Evolutionary conservation across 805 yeast species (phyloP).

Genomic region (Saccharomycopsis guyanensis): DNA sequence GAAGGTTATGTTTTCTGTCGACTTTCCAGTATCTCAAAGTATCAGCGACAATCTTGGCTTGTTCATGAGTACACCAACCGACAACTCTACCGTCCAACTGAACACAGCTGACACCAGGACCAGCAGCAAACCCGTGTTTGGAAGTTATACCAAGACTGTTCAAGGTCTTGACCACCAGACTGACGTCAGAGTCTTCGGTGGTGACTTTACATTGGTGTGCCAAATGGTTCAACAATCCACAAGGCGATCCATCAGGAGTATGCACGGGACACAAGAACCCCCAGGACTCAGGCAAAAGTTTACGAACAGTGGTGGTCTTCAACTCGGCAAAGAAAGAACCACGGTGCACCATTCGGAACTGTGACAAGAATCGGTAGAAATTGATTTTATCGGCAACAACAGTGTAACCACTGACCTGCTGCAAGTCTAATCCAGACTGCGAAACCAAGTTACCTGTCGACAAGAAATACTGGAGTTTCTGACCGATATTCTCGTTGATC

Average conservation of each 20-base stretch:
- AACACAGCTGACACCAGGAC: slow-evolving; percentile 82
- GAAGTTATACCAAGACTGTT: slow-evolving; percentile 75
- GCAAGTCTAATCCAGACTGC: slow-evolving; percentile 94
- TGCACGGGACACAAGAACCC: slow-evolving; percentile 98
- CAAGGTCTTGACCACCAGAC: slow-evolving; percentile 58
- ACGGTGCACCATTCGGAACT: slow-evolving; percentile 98
- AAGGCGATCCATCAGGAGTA: slow-evolving; percentile 99
- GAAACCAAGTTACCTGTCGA: slow-evolving; percentile 97
- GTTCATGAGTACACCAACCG: slow-evolving; percentile 91
- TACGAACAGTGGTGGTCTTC: slow-evolving; percentile 95
- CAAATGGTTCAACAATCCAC: slow-evolving; percentile 95
- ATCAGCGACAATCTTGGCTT: slow-evolving; percentile 80
- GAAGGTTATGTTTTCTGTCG: slow-evolving; percentile 69
- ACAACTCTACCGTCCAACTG: slow-evolving; percentile 88
- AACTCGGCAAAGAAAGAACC: slow-evolving; percentile 98
- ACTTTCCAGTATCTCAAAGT: slow-evolving; percentile 91
- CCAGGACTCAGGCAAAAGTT: slow-evolving; percentile 96
- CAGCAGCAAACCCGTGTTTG: slow-evolving; percentile 74
- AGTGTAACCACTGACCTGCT: slow-evolving; percentile 96
- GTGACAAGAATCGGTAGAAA: slow-evolving; percentile 94
- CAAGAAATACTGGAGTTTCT: slow-evolving; percentile 85
- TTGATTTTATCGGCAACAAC: slow-evolving; percentile 98
- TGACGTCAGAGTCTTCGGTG: slow-evolving; percentile 67
- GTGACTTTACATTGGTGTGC: slow-evolving; percentile 91
- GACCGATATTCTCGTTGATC: slow-evolving; percentile 89